Percentiles rank a stretch among this genome's conserved stretches.
These are phyloP conservation scores for Zygoascus ofunaensis DNA, from an alignment of 805 yeast genomes.

Conservation along the genomic window DNA sequence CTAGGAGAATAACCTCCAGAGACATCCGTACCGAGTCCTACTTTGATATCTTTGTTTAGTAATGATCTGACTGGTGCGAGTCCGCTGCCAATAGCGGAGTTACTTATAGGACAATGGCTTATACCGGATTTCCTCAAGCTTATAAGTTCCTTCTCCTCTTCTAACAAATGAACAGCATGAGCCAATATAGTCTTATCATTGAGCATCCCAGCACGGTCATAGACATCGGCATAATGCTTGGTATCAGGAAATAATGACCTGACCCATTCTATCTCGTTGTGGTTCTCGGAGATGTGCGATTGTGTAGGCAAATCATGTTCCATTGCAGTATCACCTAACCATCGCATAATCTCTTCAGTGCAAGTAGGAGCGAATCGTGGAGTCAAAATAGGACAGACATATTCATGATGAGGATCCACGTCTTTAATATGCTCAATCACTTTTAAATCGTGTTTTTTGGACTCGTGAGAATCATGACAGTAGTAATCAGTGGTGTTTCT, in stretches of 20 bases:
- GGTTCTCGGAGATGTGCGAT: slow-evolving; percentile 84
- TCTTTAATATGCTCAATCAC: slow-evolving; percentile 48
- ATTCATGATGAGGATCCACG: slow-evolving; percentile 44
- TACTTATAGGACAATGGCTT: slow-evolving; percentile 90
- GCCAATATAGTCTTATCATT: slow-evolving; percentile 69
- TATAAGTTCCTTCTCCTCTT: slow-evolving; percentile 53
- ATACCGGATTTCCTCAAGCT: slow-evolving; percentile 54
- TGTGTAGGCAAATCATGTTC: slow-evolving; percentile 55
- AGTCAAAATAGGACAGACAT: slow-evolving; percentile 68
- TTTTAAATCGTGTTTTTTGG: slow-evolving; percentile 43
- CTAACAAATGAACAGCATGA: slow-evolving; percentile 72
- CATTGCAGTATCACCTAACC: slow-evolving; percentile 53
- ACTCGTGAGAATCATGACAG: slow-evolving; percentile 44
- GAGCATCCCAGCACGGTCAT: slow-evolving; percentile 53
- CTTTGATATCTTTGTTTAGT: slow-evolving; percentile 56
- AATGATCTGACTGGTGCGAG: slow-evolving; percentile 74
- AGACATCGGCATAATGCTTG: slow-evolving; percentile 65
- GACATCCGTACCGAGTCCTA: slow-evolving; percentile 73
- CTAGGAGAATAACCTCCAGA: slow-evolving; percentile 70
- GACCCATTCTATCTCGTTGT: slow-evolving; percentile 67
- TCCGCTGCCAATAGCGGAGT: slow-evolving; percentile 81
- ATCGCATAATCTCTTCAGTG: slow-evolving; percentile 47
- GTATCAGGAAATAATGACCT: slow-evolving; percentile 61
- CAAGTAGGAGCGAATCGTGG: slow-evolving; percentile 95
- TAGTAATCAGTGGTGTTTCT: slow-evolving; percentile 68